Base-by-base conservation (phyloP, 2,329 filamentous ascomycete species). In the Phyllosticta paracitricarpa region DNA sequence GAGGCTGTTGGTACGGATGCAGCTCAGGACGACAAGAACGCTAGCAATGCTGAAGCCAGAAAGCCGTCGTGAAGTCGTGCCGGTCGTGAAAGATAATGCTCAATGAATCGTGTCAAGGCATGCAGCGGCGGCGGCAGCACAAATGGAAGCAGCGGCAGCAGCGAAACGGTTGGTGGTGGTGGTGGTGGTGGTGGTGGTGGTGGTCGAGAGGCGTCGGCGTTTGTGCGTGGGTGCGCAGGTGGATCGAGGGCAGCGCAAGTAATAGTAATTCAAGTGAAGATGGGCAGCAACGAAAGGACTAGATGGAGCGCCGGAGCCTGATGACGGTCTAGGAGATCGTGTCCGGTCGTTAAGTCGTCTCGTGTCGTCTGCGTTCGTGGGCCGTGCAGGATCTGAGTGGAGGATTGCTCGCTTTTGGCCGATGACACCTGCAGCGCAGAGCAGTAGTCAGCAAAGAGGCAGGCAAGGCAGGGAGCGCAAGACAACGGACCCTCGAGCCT, bases 41-140 rank as follows among this genome's bases (percentile, higher is more conserved):
- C 72, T 74, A 24, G 69, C 70, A 75, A 74, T 72, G 72, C 71
- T 72, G 66, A 70, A 70, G 62, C 65, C 61, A 68, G 66, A 71
- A 71, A 72, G 71, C 68, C 68, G 70, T 75, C 72, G 72, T 75
- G 64, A 74, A 58, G 69, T 75, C 72, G 72, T 75, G 67, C 71
- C 69, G 68, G 69, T 74, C 72, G 72, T 74, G 62, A 73, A 70
- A 67, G 63, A 68, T 68, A 17, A 68, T 64, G 69, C 68, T 73
- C 70, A 70, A 72, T 64, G 63, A 54, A 58, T 63, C 63, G 59
- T 54, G 48, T 59, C 59, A 61, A 57, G 59, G 54, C 59, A 61
- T 57, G 60, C 59, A 61, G 59, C 60, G 56, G 56, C 60, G 56
- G 54, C 54, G 54, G 54, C 54, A 9, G 54, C 24, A 56, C 24